Base-by-base conservation (phyloP, 495 filamentous ascomycete species). In the Aspergillus campestris region DNA sequence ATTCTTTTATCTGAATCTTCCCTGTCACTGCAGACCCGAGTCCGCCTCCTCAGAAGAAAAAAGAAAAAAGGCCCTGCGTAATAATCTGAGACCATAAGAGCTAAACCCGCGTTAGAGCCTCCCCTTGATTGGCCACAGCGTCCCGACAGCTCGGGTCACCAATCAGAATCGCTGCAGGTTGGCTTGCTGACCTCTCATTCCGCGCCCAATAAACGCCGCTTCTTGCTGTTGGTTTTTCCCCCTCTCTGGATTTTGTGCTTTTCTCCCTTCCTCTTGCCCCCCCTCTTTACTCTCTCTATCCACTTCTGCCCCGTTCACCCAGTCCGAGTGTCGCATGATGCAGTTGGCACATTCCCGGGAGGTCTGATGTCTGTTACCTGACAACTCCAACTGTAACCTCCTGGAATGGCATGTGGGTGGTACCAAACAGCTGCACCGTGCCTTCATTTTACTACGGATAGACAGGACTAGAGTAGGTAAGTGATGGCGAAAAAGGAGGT, bases 61-160 rank as follows among this genome's bases (percentile, higher is more conserved):
- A 48, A 42, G 41, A 48, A 15, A 29, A 37, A 40, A 33, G 36
- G 41, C 45, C 50, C 45, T 48, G 40, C 49, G 40, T 33, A 49
- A 42, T 18, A 33, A 10, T 47, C 40, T 56, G 40, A 55, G 52
- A 58, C 52, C 45, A 46, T 35, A 44, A 43, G 45, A 49, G 45
- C 42, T 51, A 43, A 45, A 38, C 53, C 18, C 42, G 34, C 36
- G 32, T 50, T 48, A 50, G 44, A 48, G 48, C 44, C 31, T 42
- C 36, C 37, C 42, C 42, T 43, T 49, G 15, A 60, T 60, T 60
- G 41, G 58, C 36, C 39, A 33, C 14, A 12, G 8, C 13, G 52
- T 48, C 50, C 58, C 58, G 47, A 48, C 41, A 53, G 42, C 47
- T 51, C 47, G 58, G 58, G 57, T 57, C 42, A 44, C 44, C 45